Percentiles rank a stretch among this genome's conserved stretches.
phyloP scores from a whole-genome alignment of 1,284 basidiomycete species.

The Fereydounia khargensis region DNA sequence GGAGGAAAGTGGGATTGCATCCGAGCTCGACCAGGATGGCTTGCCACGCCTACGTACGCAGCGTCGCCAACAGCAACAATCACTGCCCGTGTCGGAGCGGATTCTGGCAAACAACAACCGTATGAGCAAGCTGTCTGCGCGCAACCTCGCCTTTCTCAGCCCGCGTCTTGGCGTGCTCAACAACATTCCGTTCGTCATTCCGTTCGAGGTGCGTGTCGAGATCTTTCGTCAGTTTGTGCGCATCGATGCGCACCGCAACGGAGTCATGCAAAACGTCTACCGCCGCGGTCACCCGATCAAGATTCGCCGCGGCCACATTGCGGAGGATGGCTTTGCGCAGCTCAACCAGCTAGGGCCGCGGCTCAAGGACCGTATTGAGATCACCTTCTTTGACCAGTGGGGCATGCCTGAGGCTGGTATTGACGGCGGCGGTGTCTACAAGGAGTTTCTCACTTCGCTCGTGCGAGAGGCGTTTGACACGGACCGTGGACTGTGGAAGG shows the following conservation, averaged over 20 bases:
- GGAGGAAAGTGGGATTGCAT: conserved; percentile 2
- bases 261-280: conserved; percentile 10
- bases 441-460: conserved; percentile 83
- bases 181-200: conserved; percentile 94
- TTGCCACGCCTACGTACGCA: not conserved
- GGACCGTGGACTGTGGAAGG: conserved; percentile 88
- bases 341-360: conserved; percentile 69
- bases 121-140: conserved; percentile 58
- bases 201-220: conserved; percentile 82
- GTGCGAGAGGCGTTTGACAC: conserved; percentile 89
- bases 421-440: conserved; percentile 95
- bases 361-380: conserved; percentile 77
- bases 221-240: conserved; percentile 66
- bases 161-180: conserved; percentile 87
- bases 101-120: not conserved
- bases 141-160: conserved; percentile 71
- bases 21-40: no score
- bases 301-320: conserved; percentile 72
- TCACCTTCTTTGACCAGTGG: conserved; percentile 86
- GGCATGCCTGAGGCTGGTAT: conserved; percentile 84
- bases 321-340: conserved; percentile 78
- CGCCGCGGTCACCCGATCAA: conserved; percentile 60
- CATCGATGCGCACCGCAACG: conserved; percentile 30
- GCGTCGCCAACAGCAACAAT: not conserved
- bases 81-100: not conserved